Conservation (phyloP, 352 stramenopile genomes). For the Peronospora destructor region DNA sequence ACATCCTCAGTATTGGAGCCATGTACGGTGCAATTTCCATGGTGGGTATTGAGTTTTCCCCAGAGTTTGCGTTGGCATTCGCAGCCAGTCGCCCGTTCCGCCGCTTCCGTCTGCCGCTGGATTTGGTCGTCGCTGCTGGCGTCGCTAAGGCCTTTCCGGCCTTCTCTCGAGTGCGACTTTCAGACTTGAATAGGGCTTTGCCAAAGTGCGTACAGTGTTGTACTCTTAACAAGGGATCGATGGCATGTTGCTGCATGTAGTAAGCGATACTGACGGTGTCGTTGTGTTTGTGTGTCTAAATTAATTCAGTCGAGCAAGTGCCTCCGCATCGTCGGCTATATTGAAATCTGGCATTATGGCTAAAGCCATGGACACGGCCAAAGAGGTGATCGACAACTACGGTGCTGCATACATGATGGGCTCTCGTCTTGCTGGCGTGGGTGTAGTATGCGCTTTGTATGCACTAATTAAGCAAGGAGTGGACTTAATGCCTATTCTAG, state of each 20-base stretch:
- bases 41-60: constrained; percentile 62
- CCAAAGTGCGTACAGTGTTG: constrained; percentile 35
- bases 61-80: constrained; percentile 82
- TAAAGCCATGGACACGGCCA: constrained; percentile 63
- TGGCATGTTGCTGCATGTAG: background rate
- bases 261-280: background rate
- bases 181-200: constrained; percentile 49
- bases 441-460: constrained; percentile 70
- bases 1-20: constrained; percentile 72
- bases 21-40: constrained; percentile 72
- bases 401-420: constrained; percentile 86
- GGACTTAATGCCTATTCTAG: constrained; percentile 71
- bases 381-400: constrained; percentile 79
- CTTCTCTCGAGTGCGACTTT: constrained; percentile 66
- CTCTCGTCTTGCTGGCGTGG: constrained; percentile 69
- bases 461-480: constrained; percentile 74
- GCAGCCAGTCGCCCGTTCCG: constrained; percentile 77
- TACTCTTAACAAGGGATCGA: background rate
- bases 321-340: constrained; percentile 6
- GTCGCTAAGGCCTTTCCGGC: constrained; percentile 65
- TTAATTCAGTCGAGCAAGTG: constrained; percentile 19
- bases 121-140: constrained; percentile 58
- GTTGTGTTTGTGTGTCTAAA: constrained; percentile 6
- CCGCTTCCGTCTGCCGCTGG: constrained; percentile 67
- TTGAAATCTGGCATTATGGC: constrained; percentile 36